Evolutionary conservation across 2,329 filamentous ascomycete genomes (phyloP).

Genomic region (Aureobasidium musti): DNA sequence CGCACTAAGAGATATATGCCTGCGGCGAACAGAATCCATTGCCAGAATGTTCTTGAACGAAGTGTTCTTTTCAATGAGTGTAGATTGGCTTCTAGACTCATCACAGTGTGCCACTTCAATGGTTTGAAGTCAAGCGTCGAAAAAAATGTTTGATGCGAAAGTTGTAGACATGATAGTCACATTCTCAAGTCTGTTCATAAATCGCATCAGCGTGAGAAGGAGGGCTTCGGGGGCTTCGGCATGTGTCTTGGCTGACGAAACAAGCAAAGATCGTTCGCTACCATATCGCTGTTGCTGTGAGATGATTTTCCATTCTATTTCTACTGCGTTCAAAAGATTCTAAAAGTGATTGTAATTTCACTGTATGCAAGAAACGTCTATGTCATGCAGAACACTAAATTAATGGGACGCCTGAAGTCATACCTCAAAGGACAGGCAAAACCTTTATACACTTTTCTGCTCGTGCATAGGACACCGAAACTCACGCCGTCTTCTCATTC

Average conservation of each 20-base stretch:
- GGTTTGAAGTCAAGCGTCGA: neutral
- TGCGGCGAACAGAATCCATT: constrained; percentile 25
- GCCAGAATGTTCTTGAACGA: constrained; percentile 23
- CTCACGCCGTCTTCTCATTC: constrained; percentile 7
- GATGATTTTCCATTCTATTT: neutral
- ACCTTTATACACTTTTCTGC: neutral
- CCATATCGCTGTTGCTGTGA: neutral
- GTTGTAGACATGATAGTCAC: neutral
- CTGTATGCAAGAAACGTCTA: neutral
- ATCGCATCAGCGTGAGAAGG: neutral
- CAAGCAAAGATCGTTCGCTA: neutral
- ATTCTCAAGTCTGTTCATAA: neutral
- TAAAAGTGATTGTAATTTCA: neutral
- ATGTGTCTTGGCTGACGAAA: constrained; percentile 11
- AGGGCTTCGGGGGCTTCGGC: constrained; percentile 17
- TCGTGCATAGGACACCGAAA: neutral
- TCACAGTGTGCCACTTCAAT: neutral
- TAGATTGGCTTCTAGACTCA: neutral
- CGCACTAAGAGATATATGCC: constrained; percentile 17
- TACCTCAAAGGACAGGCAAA: neutral
- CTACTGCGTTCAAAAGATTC: neutral
- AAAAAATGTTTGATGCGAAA: neutral
- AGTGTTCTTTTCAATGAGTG: constrained; percentile 15
- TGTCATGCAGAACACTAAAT: neutral
- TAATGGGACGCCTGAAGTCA: neutral